Conservation (phyloP, 2,329 filamentous ascomycete species). For the Tolypocladium amazonense region DNA sequence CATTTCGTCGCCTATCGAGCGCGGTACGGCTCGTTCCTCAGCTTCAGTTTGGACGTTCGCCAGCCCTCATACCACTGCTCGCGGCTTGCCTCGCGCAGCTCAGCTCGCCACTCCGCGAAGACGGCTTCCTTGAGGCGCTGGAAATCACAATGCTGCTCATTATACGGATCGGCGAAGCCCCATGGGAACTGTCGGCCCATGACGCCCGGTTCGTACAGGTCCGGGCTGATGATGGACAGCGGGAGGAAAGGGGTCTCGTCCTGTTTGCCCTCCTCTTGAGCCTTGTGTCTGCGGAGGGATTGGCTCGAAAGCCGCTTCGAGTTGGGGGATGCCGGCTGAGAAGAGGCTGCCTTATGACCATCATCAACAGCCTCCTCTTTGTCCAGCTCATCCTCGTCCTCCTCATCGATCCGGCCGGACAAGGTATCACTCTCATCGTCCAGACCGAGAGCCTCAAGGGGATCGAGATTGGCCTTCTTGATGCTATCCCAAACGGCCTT, state of each 20-base stretch:
- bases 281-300: conserved; percentile 34
- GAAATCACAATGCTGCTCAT: conserved; percentile 90
- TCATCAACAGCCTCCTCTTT: conserved; percentile 17
- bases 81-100: conserved; percentile 80
- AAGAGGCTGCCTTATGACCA: conserved; percentile 16
- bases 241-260: conserved; percentile 64
- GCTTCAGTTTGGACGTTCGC: conserved; percentile 63
- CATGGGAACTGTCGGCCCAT: conserved; percentile 87
- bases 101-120: conserved; percentile 85
- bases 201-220: conserved; percentile 71
- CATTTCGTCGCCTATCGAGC: conserved; percentile 16
- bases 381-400: conserved; percentile 46
- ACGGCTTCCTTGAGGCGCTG: conserved; percentile 80
- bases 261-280: conserved; percentile 33
- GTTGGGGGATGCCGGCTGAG: conserved; percentile 22
- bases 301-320: conserved; percentile 35
- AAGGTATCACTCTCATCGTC: conserved; percentile 62
- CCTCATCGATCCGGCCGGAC: conserved; percentile 45
- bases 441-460: conserved; percentile 73
- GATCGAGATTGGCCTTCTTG: conserved; percentile 77
- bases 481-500: conserved; percentile 82
- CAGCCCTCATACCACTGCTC: conserved; percentile 95
- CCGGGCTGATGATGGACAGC: conserved; percentile 87
- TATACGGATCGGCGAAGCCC: conserved; percentile 93
- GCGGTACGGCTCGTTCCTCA: conserved; percentile 31